Evolutionary conservation across 495 filamentous ascomycete genomes (phyloP).

Genomic region (Aspergillus carlsbadensis): DNA sequence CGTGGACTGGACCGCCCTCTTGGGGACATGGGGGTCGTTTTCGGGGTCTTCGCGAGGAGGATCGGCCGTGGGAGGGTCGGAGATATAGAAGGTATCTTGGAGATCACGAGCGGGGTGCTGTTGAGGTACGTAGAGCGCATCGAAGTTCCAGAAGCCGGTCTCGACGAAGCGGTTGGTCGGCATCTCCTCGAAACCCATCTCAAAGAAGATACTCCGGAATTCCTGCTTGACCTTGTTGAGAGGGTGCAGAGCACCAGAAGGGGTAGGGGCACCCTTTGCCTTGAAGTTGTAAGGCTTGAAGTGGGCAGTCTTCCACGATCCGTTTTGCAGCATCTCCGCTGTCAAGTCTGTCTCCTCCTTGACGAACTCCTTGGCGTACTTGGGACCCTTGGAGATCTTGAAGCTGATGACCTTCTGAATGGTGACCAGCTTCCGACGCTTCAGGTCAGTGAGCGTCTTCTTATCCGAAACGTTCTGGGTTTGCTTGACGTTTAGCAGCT

Average conservation of each 20-base stretch:
- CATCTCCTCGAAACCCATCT: constrained; percentile 57
- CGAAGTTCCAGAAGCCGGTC: constrained; percentile 98
- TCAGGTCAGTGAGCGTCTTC: constrained; percentile 74
- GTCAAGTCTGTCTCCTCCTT: constrained; percentile 97
- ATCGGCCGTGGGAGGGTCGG: constrained; percentile 76
- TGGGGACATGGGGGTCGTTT: constrained; percentile 38
- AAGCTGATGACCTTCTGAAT: constrained; percentile 83
- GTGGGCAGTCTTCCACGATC: constrained; percentile 67
- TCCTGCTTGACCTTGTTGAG: constrained; percentile 92
- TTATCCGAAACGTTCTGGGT: constrained; percentile 65
- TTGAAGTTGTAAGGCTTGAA: constrained; percentile 99
- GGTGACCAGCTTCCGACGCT: constrained; percentile 82
- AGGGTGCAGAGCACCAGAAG: constrained; percentile 86
- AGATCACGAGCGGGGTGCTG: constrained; percentile 95
- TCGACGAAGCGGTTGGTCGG: constrained; percentile 73
- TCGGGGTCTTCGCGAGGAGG: constrained; percentile 69
- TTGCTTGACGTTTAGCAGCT: constrained; percentile 66
- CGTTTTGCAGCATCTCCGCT: constrained; percentile 79
- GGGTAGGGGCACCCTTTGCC: constrained; percentile 74
- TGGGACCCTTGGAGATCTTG: constrained; percentile 78
- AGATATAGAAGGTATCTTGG: constrained; percentile 98
- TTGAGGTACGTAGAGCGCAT: constrained; percentile 94
- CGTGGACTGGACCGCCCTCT: constrained; percentile 31
- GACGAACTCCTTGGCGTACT: constrained; percentile 79
- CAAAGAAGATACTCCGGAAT: constrained; percentile 97